Evolutionary conservation across 805 yeast genomes (phyloP).

Genomic region (Ogataea angusta): DNA sequence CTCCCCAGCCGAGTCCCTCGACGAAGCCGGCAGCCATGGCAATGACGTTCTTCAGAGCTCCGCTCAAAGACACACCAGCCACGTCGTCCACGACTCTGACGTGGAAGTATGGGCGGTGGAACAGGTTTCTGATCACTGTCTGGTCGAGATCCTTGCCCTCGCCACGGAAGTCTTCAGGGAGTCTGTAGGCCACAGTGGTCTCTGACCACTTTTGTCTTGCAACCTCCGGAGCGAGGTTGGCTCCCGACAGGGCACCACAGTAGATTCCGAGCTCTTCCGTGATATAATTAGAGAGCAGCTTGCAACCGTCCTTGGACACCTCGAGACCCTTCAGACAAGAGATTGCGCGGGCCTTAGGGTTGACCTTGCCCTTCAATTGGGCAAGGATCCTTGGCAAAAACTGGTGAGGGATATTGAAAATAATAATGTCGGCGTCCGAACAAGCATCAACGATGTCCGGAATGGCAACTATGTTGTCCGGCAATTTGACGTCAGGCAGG

Average conservation of each 20-base stretch:
- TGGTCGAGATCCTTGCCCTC: constrained; percentile 72
- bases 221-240: constrained; percentile 95
- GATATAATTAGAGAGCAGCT: constrained; percentile 74
- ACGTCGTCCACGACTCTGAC: constrained; percentile 90
- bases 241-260: constrained; percentile 97
- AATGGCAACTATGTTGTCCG: constrained; percentile 81
- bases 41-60: constrained; percentile 94
- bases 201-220: constrained; percentile 96
- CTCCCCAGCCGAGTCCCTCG: constrained; percentile 98
- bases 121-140: constrained; percentile 67
- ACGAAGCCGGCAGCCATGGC: constrained; percentile 97
- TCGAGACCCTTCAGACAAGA: constrained; percentile 96
- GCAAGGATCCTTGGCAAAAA: constrained; percentile 74
- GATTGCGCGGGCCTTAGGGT: constrained; percentile 74
- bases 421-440: constrained; percentile 75
- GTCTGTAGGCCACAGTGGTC: constrained; percentile 89
- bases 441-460: constrained; percentile 80
- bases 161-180: constrained; percentile 67
- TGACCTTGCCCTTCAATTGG: constrained; percentile 74
- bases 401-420: constrained; percentile 97
- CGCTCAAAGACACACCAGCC: constrained; percentile 94
- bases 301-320: constrained; percentile 80
- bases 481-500: constrained; percentile 83
- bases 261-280: constrained; percentile 77
- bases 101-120: constrained; percentile 98